A percentile compares a stretch with the other conserved stretches of the same genome.
Evolutionary conservation across 1,284 basidiomycete genomes (phyloP).

Genomic region (Ceratobasidium sp.): DNA sequence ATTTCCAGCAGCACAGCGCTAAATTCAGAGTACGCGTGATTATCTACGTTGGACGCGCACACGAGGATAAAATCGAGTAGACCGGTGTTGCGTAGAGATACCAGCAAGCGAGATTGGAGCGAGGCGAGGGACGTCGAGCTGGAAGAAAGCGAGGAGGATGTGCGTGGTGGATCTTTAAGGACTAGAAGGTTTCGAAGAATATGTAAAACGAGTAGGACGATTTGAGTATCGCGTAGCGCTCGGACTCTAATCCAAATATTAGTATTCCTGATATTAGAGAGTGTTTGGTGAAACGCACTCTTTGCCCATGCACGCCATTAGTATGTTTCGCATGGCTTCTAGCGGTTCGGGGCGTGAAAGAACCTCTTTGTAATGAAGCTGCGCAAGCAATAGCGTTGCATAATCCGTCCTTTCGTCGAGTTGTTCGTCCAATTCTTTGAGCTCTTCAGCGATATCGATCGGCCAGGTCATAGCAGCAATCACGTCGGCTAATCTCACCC

Average conservation of each 20-base stretch:
- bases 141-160: constrained; percentile 74
- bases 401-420: constrained; percentile 82
- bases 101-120: constrained; percentile 79
- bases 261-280: too few species aligned
- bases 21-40: constrained; percentile 78
- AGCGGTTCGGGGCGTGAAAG: constrained; percentile 71
- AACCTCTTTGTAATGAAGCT: constrained; percentile 86
- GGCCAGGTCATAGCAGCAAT: constrained; percentile 98
- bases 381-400: constrained; percentile 78
- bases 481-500: constrained; percentile 65
- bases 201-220: constrained; percentile 88
- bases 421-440: constrained; percentile 81
- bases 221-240: constrained; percentile 78
- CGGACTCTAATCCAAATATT: too few species aligned
- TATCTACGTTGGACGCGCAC: constrained; percentile 77
- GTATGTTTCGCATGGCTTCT: constrained; percentile 70
- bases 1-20: constrained; percentile 92
- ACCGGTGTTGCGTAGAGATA: constrained; percentile 73
- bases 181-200: constrained; percentile 89
- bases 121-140: constrained; percentile 60
- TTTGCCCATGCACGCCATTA: constrained; percentile 73
- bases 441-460: constrained; percentile 89
- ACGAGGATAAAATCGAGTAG: constrained; percentile 82
- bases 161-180: constrained; percentile 78
- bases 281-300: constrained; percentile 48